A percentile compares a stretch with the other conserved stretches of the same genome.
Conservation (phyloP, 345 rosid species). For the Lumnitzera littorea region DNA sequence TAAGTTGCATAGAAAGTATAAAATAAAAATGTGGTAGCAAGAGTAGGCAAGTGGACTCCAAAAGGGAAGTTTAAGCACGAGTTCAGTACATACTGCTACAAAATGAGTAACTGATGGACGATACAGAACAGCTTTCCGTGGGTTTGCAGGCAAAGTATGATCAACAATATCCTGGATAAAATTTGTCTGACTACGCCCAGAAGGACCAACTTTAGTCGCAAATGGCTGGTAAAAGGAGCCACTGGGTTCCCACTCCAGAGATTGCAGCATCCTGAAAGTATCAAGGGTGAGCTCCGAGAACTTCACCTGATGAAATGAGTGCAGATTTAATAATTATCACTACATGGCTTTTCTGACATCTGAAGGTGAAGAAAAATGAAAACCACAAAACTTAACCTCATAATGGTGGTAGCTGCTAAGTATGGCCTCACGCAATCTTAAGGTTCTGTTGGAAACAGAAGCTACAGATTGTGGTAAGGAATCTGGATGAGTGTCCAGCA, state of each 20-base stretch:
- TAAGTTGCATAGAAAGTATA: no score
- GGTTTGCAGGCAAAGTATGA: conserved; percentile 85
- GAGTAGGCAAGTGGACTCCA: no score
- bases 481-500: conserved; percentile 71
- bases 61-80: neutral
- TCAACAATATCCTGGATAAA: conserved; percentile 64
- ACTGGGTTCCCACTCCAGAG: conserved; percentile 96
- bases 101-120: conserved; percentile 83
- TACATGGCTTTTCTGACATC: conserved; percentile 5
- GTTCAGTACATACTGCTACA: conserved; percentile 65
- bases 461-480: conserved; percentile 41
- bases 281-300: conserved; percentile 93
- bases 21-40: no score
- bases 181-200: conserved; percentile 50
- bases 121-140: conserved; percentile 80
- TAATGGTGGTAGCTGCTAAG: conserved; percentile 79
- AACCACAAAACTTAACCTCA: conserved; percentile 52
- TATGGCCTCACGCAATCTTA: conserved; percentile 76
- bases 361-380: conserved; percentile 9
- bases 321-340: neutral
- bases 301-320: conserved; percentile 53
- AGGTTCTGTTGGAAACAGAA: conserved; percentile 40
- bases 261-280: conserved; percentile 94
- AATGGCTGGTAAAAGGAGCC: conserved; percentile 72
- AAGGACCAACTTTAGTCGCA: conserved; percentile 40